Base-by-base conservation (phyloP, 306 rosid species). In the Rosa lucieae region DNA sequence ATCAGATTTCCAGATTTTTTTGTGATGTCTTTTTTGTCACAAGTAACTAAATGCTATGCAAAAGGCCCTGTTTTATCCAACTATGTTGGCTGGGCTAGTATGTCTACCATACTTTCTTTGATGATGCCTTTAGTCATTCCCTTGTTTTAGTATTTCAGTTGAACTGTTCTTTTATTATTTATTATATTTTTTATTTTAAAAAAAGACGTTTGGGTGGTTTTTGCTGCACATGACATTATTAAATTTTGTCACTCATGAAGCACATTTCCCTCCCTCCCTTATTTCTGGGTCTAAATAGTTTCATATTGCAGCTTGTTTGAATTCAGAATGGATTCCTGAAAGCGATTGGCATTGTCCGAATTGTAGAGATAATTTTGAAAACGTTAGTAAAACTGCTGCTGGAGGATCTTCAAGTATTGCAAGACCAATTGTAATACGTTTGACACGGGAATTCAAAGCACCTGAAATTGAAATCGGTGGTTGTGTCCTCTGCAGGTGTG, bases 401-500 rank as follows among this genome's bases (percentile, higher is more conserved):
- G 91, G 87, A 85, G 95, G 86, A 68, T 79, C 87, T 66, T 82
- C 91, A 82, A 81, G 82, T 85, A 61, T 82, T 74, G 81, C 76
- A 35, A 90, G 92, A 84, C 96, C 97, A 78, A 91, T 93, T 70
- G 91, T 93, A 75, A 90, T 96, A 79, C 87, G 94, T 83, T 90
- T 93, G 88, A 91, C 96, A 26, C 85, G 97, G 70, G 93, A 90
- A 46, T 97, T 93, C 76, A 90, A 90, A 82, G 87, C 90, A 40
- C 96, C 98, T 5, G 98, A 93, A 32, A 87, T 79, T 84, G 96
- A 91, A 82, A 91, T 91, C 85, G 99, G 99, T 67, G 99, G 99
- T 76, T 96, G 99, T 75, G 97, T 93, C 81, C 92, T 96, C 78
- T 96, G 99, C 89, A 93, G 97, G 99, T 95, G 74, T 78, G 87